These are phyloP conservation scores for Boletus insuetus DNA, from an alignment of 768 basidiomycete species.

Conservation along the genomic window DNA sequence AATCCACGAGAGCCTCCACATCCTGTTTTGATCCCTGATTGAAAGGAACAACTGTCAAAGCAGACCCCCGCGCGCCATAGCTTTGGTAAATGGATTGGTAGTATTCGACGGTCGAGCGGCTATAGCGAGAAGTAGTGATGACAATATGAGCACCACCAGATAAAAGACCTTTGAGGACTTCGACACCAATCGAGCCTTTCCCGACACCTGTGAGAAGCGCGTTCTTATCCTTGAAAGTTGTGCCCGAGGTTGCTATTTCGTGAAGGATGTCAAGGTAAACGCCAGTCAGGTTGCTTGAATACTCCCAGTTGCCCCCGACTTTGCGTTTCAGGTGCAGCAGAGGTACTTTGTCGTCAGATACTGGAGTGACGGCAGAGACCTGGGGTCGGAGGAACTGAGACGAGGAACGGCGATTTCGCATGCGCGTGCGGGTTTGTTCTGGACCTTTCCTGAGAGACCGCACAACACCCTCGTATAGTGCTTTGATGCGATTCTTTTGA, in stretches of 20 bases:
- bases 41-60: slow-evolving; percentile 96
- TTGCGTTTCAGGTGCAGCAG: slow-evolving; percentile 96
- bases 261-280: slow-evolving; percentile 96
- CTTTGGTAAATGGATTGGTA: slow-evolving; percentile 98
- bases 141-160: slow-evolving; percentile 96
- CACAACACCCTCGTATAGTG: slow-evolving; percentile 94
- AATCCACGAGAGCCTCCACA: slow-evolving; percentile 96
- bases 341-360: slow-evolving; percentile 86
- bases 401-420: slow-evolving; percentile 82
- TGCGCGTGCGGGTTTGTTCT: slow-evolving; percentile 54
- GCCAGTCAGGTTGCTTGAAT: slow-evolving; percentile 93
- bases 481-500: slow-evolving; percentile 94
- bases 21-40: slow-evolving; percentile 99
- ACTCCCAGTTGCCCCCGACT: slow-evolving; percentile 93
- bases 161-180: slow-evolving; percentile 94
- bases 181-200: slow-evolving; percentile 96
- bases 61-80: slow-evolving; percentile 92
- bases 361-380: slow-evolving; percentile 63
- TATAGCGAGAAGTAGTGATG: slow-evolving; percentile 97
- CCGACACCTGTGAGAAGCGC: slow-evolving; percentile 97
- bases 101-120: slow-evolving; percentile 92
- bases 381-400: slow-evolving; percentile 97
- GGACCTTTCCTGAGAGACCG: slow-evolving; percentile 83
- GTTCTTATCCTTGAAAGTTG: slow-evolving; percentile 99
- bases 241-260: slow-evolving; percentile 98